Evolutionary conservation across 129 eudicot species (phyloP).

Genomic region (Escallonia rubra): DNA sequence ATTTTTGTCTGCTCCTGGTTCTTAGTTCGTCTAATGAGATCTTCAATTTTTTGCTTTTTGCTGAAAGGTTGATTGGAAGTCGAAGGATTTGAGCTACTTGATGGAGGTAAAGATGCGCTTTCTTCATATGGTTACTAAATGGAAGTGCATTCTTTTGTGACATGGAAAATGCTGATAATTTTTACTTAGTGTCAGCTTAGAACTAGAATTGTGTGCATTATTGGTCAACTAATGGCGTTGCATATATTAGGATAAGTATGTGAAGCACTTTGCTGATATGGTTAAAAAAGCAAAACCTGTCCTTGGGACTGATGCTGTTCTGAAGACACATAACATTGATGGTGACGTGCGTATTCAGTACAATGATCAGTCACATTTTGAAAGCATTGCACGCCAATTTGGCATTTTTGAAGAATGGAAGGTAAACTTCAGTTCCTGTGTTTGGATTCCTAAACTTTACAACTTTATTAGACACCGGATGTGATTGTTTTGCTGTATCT

Average conservation of each 20-base stretch:
- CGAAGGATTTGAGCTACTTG: slow-evolving; percentile 88
- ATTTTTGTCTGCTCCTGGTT: slow-evolving; percentile 4
- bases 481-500: too few species aligned
- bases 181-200: background rate
- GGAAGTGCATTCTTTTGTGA: too few species aligned
- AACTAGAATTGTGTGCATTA: background rate
- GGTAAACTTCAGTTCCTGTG: slow-evolving; percentile 32
- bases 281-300: slow-evolving; percentile 66
- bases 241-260: slow-evolving; percentile 57
- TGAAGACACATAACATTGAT: slow-evolving; percentile 49
- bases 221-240: slow-evolving; percentile 10
- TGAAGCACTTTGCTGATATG: slow-evolving; percentile 64
- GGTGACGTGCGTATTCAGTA: slow-evolving; percentile 83
- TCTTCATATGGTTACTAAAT: too few species aligned
- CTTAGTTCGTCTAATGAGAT: slow-evolving; percentile 6
- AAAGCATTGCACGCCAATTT: slow-evolving; percentile 74
- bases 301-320: slow-evolving; percentile 49
- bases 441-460: too few species aligned
- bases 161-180: too few species aligned
- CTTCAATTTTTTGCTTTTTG: slow-evolving; percentile 6
- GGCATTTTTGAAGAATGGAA: slow-evolving; percentile 99
- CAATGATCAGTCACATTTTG: slow-evolving; percentile 64
- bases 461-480: too few species aligned
- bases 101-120: slow-evolving; percentile 49
- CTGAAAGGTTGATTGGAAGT: slow-evolving; percentile 84